Base-by-base conservation (phyloP, 768 basidiomycete genomes). In the Boletus rubescentipes region DNA sequence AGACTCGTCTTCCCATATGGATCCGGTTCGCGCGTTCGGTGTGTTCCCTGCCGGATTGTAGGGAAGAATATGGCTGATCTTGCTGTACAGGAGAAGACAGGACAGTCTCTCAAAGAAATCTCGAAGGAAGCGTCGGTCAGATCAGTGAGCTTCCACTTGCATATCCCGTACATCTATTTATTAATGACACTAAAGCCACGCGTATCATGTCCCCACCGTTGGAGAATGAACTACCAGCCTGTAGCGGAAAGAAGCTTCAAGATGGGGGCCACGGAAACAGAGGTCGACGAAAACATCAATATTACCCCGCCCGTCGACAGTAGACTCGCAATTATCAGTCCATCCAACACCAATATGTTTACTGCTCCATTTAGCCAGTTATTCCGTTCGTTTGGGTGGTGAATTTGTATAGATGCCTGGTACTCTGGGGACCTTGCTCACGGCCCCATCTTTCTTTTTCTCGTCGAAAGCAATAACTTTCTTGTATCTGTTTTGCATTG, bases 1-100 rank as follows among this genome's bases (percentile, higher is more conserved):
- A 20, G 37, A 12, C 21, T n/a, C 2, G 9, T 42, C 49, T 50
- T 6, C 64, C 64, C 0, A 41, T 66, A 9, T 66, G 54, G 46
- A 21, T 44, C 10, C 49, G 56, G 2, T 66, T 44, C 18, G 38
- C 55, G 1, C 38, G 7, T 11, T 49, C 58, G 2, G 60, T 60
- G n/a, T 30, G 53, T 51, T 34, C 46, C 30, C 2, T 31, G 20
- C 39, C 3, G 11, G 18, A 29, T 35, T 36, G 5, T 6, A 20
- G 4, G 6, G 35, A 31, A 11, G 36, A 18, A 31, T 26, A 18
- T 21, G 12, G 16, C 39, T 54, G 29, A 63, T 21, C 14, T 44
- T 16, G 15, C 21, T 34, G 14, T 31, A 14, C 23, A 65, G 63
- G 37, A 48, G 35, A 56, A 52, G 34, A 49, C 31, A 7, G 62